Conservation (phyloP, 1,284 basidiomycete species). For the Puccinia polysora region DNA sequence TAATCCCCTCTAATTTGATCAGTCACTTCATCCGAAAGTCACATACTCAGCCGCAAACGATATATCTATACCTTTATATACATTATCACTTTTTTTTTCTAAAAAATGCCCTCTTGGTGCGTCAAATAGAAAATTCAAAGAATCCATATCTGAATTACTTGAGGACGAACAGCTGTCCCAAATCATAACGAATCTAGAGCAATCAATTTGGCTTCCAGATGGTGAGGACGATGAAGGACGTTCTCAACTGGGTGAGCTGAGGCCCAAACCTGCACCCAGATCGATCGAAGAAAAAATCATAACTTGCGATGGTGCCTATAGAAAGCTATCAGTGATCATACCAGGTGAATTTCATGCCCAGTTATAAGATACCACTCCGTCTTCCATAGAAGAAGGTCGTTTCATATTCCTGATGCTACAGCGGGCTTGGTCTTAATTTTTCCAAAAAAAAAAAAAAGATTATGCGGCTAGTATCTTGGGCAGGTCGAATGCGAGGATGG, state of each 20-base stretch:
- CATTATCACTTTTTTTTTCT: not conserved
- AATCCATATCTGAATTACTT: constrained; percentile 63
- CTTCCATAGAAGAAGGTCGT: no score
- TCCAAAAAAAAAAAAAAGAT: constrained; percentile 61
- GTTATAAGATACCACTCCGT: not conserved
- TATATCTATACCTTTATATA: no score
- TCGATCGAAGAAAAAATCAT: constrained; percentile 71
- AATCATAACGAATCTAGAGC: constrained; percentile 56
- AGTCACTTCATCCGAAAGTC: no score
- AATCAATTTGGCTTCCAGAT: constrained; percentile 65
- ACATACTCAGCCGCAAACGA: no score
- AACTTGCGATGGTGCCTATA: constrained; percentile 76
- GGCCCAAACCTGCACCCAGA: constrained; percentile 62
- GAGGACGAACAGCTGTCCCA: constrained; percentile 66
- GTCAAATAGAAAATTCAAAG: constrained; percentile 70
- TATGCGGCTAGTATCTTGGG: constrained; percentile 94
- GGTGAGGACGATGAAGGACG: constrained; percentile 61
- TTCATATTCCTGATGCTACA: not conserved
- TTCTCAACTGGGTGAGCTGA: constrained; percentile 60
- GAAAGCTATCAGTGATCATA: constrained; percentile 78
- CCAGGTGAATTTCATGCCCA: constrained; percentile 62
- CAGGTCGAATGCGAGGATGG: constrained; percentile 81
- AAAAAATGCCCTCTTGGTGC: not conserved
- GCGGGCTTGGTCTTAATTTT: not conserved
- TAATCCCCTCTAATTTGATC: constrained; percentile 17